A percentile compares a stretch with the other conserved stretches of the same genome.
Conservation (phyloP, 2,329 filamentous ascomycete genomes). For the Ambrosiella beaveri region DNA sequence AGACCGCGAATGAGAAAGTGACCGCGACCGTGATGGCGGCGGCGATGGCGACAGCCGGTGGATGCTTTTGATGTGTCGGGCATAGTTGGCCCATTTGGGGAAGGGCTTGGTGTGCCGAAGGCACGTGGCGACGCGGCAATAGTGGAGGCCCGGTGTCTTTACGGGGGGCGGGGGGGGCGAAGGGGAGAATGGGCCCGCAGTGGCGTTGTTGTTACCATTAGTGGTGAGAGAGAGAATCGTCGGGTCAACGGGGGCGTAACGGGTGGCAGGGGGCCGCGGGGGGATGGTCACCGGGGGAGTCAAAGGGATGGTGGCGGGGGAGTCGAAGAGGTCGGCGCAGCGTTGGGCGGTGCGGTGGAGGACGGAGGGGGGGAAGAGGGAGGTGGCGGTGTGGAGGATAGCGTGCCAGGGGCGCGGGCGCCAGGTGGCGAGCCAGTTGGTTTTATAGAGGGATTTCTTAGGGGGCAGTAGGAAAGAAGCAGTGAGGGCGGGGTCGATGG, state of each 20-base stretch:
- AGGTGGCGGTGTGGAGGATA: slow-evolving; percentile 58
- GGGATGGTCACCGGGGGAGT: background rate
- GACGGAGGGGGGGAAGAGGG: slow-evolving; percentile 50
- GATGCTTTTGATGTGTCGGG: slow-evolving; percentile 23
- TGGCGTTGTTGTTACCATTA: background rate
- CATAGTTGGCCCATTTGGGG: slow-evolving; percentile 21
- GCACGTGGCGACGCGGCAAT: slow-evolving; percentile 23
- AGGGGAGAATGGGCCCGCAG: background rate
- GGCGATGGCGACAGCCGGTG: slow-evolving; percentile 18
- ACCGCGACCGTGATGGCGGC: background rate
- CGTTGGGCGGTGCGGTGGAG: slow-evolving; percentile 54
- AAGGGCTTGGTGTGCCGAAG: slow-evolving; percentile 23
- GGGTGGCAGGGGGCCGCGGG: background rate
- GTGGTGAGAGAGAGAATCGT: slow-evolving; percentile 14
- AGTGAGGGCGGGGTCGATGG: background rate
- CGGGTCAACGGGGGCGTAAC: slow-evolving; percentile 13
- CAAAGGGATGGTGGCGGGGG: slow-evolving; percentile 24
- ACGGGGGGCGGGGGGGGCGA: slow-evolving; percentile 12
- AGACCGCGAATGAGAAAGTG: slow-evolving; percentile 16
- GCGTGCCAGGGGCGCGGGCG: slow-evolving; percentile 66
- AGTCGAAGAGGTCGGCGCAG: slow-evolving; percentile 58
- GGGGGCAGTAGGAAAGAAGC: background rate
- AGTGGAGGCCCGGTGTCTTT: slow-evolving; percentile 14
- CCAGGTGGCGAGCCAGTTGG: slow-evolving; percentile 19
- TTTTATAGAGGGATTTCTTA: background rate